Evolutionary conservation across 352 stramenopile species (phyloP).

Genomic region (Thalassiosira gravida): DNA sequence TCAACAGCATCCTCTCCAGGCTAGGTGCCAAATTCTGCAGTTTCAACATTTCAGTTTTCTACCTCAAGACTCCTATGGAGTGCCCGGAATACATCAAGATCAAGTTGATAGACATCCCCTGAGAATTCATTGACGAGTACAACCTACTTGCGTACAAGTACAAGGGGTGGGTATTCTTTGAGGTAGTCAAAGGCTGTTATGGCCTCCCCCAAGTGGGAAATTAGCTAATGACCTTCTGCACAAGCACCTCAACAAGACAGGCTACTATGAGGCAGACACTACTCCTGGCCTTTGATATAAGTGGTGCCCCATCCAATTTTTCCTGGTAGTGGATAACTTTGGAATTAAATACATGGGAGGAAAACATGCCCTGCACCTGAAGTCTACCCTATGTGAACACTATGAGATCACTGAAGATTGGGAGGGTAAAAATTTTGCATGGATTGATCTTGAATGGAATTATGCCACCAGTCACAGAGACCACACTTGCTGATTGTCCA

Average conservation of each 20-base stretch:
- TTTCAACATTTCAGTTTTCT: constrained; percentile 28
- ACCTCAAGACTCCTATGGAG: constrained; percentile 33
- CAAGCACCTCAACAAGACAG: neutral
- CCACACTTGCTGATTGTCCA: constrained; percentile 27
- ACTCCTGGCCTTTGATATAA: neutral
- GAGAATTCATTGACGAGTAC: constrained; percentile 40
- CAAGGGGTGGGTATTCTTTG: constrained; percentile 31
- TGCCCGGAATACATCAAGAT: constrained; percentile 47
- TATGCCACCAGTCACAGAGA: neutral
- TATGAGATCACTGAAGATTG: neutral
- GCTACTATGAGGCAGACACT: neutral
- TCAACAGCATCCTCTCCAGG: constrained; percentile 40
- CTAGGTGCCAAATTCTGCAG: constrained; percentile 26
- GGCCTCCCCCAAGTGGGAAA: constrained; percentile 3
- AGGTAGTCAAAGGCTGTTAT: neutral
- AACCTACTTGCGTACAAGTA: constrained; percentile 22
- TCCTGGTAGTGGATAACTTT: neutral
- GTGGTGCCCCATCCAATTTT: neutral
- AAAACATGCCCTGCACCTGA: neutral
- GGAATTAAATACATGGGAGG: neutral
- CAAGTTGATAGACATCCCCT: constrained; percentile 17
- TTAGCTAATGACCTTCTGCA: neutral
- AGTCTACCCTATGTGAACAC: neutral
- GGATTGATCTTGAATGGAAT: neutral
- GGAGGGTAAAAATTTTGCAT: neutral